Evolutionary conservation across 2,329 filamentous ascomycete genomes (phyloP), one percentile per base, ranked within the genome.

Genomic region (Sarocladiaceae sp.): DNA sequence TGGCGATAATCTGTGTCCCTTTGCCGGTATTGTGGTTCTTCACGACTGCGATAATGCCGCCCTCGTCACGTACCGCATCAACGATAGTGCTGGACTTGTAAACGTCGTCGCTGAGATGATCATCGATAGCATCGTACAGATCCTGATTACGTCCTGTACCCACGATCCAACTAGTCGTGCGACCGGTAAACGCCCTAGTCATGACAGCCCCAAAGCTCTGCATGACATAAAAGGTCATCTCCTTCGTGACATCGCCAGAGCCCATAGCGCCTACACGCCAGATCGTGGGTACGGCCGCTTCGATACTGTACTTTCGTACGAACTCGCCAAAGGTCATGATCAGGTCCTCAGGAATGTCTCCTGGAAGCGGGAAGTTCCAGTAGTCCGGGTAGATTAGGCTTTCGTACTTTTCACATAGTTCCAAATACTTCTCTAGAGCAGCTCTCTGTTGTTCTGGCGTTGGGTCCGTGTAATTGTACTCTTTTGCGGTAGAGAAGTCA

Each of bases 241-340:
- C 56, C 3, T 66, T 63, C 4, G 72, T 59, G n/a, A 76, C 63
- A 50, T 77, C 70, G 1, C 71, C 74, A 2, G 74, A 56, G 3
- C 74, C 77, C 48, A 76, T 67, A 20, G 70, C 67, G 1, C 68
- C 67, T 52, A 69, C 69, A 13, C 59, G 57, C 54, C 67, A 74
- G 15, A 76, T 65, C 6, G 66, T 62, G n/a, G 64, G 66, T 1
- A 76, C 64, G 2, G 71, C 63, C 23, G 66, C 70, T 17, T 67
- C 59, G 4, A 81, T 60, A n/a, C 65, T 60, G 60, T 79, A 71
- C 59, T 79, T 78, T 29, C 64, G 59, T 11, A 74, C 64, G 52
- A 79, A 79, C 3, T 76, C 66, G 17, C 71, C 68, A 53, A 75
- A 79, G 2, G 75, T 68, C 4, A 77, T 59, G 18, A 74, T 59